phyloP scores from a whole-genome alignment of 1,284 basidiomycete genomes.

The Uromyces viciae-fabae region DNA sequence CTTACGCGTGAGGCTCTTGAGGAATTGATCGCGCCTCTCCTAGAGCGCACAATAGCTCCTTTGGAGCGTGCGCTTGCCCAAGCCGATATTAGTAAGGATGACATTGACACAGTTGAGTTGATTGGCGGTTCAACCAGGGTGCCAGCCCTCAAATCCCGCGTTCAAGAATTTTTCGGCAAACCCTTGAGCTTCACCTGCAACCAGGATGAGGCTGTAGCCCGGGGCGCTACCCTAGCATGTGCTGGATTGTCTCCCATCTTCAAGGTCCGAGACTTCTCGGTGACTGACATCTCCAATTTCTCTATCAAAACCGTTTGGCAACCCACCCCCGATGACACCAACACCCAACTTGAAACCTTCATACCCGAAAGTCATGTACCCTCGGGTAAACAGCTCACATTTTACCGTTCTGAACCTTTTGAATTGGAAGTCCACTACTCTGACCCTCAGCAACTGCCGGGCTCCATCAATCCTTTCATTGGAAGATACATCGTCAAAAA shows the following conservation, averaged over 20 bases:
- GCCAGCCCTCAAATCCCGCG: conserved; percentile 66
- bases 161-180: conserved; percentile 68
- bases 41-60: conserved; percentile 62
- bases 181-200: conserved; percentile 79
- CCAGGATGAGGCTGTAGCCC: conserved; percentile 88
- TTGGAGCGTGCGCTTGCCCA: conserved; percentile 62
- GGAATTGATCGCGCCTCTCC: conserved; percentile 61
- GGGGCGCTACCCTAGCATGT: conserved; percentile 88
- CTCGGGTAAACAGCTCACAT: conserved; percentile 89
- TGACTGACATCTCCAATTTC: conserved; percentile 77
- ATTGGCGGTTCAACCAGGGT: conserved; percentile 68
- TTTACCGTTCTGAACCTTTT: conserved; percentile 80
- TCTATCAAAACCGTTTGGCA: conserved; percentile 84
- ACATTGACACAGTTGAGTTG: conserved; percentile 67
- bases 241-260: conserved; percentile 91
- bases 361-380: conserved; percentile 74
- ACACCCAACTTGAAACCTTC: conserved; percentile 82
- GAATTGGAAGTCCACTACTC: conserved; percentile 78
- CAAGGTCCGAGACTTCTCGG: conserved; percentile 85
- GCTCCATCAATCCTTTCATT: conserved; percentile 75
- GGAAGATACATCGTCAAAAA: conserved; percentile 73
- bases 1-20: conserved; percentile 65
- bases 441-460: conserved; percentile 67
- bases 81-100: conserved; percentile 63
- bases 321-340: conserved; percentile 65